Evolutionary conservation across 345 rosid species (phyloP).

Genomic region (Salix arbutifolia): DNA sequence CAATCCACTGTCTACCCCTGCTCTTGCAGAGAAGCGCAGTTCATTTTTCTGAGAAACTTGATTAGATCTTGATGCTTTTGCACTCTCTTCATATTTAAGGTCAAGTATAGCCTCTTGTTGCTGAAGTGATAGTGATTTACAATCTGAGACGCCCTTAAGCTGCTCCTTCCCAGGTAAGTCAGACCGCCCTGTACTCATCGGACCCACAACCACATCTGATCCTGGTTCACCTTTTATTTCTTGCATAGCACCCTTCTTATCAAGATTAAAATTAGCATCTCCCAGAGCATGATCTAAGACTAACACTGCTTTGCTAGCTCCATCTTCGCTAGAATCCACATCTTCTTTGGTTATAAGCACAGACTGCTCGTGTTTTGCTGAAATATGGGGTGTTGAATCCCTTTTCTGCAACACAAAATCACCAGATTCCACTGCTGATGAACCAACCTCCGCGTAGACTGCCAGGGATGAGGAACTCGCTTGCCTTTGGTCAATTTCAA

Average conservation of each 20-base stretch:
- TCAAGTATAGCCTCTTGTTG: slow-evolving; percentile 30
- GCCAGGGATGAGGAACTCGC: slow-evolving; percentile 34
- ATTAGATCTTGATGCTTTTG: slow-evolving; percentile 18
- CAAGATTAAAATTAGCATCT: slow-evolving; percentile 31
- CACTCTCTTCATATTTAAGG: slow-evolving; percentile 35
- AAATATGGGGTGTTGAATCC: slow-evolving; percentile 31
- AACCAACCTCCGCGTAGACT: slow-evolving; percentile 37
- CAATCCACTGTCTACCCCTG: slow-evolving; percentile 31
- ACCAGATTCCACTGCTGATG: slow-evolving; percentile 37
- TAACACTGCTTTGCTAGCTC: slow-evolving; percentile 27
- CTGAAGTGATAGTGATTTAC: slow-evolving; percentile 16
- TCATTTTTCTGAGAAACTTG: slow-evolving; percentile 43
- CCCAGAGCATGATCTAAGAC: slow-evolving; percentile 21
- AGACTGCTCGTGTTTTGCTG: slow-evolving; percentile 36
- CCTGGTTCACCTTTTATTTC: slow-evolving; percentile 22
- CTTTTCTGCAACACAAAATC: slow-evolving; percentile 79
- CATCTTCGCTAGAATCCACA: slow-evolving; percentile 33
- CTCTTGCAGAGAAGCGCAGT: slow-evolving; percentile 20
- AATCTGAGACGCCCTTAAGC: slow-evolving; percentile 16
- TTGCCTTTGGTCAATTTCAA: slow-evolving; percentile 38
- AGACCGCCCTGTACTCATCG: slow-evolving; percentile 1
- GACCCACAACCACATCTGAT: slow-evolving; percentile 12
- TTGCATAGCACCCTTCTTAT: slow-evolving; percentile 17
- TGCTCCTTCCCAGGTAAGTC: slow-evolving; percentile 24
- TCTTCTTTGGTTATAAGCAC: slow-evolving; percentile 30